phyloP scores from a whole-genome alignment of 495 filamentous ascomycete genomes.

The Clohesyomyces aquaticus region DNA sequence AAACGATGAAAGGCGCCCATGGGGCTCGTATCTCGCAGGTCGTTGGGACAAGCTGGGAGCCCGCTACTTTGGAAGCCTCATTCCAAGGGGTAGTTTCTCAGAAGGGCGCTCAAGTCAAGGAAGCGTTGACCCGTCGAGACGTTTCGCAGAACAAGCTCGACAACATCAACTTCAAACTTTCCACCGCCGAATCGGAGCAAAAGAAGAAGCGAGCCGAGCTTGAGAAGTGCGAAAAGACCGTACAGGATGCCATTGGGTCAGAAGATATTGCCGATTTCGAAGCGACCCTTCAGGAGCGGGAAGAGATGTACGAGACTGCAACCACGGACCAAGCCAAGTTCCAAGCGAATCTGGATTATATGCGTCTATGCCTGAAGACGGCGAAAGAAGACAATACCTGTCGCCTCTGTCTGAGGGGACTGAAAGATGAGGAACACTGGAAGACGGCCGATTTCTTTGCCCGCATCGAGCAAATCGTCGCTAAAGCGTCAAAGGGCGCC shows the following conservation, averaged over 20 bases:
- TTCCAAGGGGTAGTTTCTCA: conserved; percentile 67
- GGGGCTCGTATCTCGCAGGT: conserved; percentile 65
- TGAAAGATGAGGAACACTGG: conserved; percentile 54
- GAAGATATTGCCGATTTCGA: conserved; percentile 56
- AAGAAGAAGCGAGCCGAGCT: conserved; percentile 67
- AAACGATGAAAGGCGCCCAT: conserved; percentile 77
- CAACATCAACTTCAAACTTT: conserved; percentile 77
- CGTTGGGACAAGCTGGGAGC: conserved; percentile 67
- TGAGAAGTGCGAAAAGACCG: conserved; percentile 57
- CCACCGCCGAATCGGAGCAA: conserved; percentile 60
- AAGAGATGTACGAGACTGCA: conserved; percentile 63
- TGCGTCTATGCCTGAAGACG: conserved; percentile 60
- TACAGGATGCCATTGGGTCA: conserved; percentile 58
- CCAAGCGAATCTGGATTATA: conserved; percentile 65
- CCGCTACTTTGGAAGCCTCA: conserved; percentile 68
- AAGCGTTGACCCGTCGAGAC: conserved; percentile 71
- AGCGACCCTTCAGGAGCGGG: conserved; percentile 56
- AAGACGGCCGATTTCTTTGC: conserved; percentile 26
- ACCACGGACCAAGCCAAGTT: conserved; percentile 67
- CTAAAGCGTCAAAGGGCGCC: conserved; percentile 47
- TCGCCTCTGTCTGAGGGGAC: conserved; percentile 67
- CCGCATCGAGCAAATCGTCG: conserved; percentile 57
- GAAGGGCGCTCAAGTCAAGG: conserved; percentile 57
- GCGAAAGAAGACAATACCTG: conserved; percentile 68
- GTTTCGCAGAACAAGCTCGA: conserved; percentile 70